Conservation (phyloP, 306 rosid genomes). For the Cucurbita maxima region DNA sequence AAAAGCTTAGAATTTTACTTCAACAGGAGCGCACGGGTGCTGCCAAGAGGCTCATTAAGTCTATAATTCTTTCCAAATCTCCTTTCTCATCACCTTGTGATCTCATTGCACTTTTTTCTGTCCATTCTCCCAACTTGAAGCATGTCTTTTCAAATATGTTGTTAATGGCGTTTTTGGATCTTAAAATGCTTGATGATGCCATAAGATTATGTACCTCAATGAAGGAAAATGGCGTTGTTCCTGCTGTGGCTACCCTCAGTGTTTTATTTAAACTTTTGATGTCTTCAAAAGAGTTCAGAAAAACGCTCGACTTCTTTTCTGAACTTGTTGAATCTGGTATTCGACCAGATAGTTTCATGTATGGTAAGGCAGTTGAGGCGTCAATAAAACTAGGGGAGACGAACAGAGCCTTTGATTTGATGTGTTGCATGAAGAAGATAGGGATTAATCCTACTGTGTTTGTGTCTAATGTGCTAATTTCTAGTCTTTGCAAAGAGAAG, state of each 20-base stretch:
- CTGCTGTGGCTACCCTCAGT: constrained; percentile 28
- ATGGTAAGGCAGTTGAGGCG: constrained; percentile 46
- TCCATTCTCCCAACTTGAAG: constrained; percentile 25
- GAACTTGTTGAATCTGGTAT: constrained; percentile 33
- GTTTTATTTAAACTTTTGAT: constrained; percentile 33
- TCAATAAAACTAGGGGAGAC: constrained; percentile 43
- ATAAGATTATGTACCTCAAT: constrained; percentile 24
- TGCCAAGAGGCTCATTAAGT: constrained; percentile 31
- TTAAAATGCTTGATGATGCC: constrained; percentile 28
- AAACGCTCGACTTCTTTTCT: constrained; percentile 24
- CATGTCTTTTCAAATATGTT: constrained; percentile 34
- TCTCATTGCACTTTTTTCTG: constrained; percentile 24
- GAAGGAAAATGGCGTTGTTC: constrained; percentile 35
- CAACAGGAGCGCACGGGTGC: constrained; percentile 21
- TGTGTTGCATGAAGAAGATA: constrained; percentile 31
- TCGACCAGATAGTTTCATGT: constrained; percentile 30
- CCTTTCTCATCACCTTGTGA: constrained; percentile 40
- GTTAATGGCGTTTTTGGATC: constrained; percentile 30
- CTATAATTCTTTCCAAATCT: constrained; percentile 25
- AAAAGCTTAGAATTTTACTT: constrained; percentile 33
- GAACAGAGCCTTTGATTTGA: constrained; percentile 23
- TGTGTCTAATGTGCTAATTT: constrained; percentile 37
- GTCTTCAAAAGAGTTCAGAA: constrained; percentile 17
- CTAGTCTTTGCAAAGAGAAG: constrained; percentile 36
- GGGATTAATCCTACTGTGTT: constrained; percentile 29